Evolutionary conservation across 179 eudicot genomes (phyloP).

Genomic region (Spergularia azorica): DNA sequence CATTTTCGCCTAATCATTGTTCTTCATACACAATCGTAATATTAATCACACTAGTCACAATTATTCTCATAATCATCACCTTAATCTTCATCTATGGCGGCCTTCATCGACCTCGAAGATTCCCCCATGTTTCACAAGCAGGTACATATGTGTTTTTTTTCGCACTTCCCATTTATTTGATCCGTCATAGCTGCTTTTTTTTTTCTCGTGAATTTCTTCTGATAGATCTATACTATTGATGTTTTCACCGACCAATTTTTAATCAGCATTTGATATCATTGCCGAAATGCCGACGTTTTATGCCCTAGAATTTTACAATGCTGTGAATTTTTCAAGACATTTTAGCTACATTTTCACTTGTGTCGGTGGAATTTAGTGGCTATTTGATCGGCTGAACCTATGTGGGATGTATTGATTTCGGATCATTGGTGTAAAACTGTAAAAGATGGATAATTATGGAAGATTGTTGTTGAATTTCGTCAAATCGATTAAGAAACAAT

Average conservation of each 20-base stretch:
- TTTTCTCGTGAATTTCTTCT: neutral
- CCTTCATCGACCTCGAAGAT: slow-evolving; percentile 80
- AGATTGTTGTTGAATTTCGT: neutral
- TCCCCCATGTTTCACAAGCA: slow-evolving; percentile 94
- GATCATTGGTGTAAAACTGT: neutral
- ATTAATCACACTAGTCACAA: neutral
- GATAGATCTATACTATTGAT: slow-evolving; percentile 3
- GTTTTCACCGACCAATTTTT: neutral
- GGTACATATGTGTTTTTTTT: slow-evolving; percentile 33
- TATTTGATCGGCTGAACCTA: neutral
- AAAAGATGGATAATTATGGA: neutral
- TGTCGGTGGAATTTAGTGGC: neutral
- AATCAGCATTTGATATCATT: neutral
- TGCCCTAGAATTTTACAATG: neutral
- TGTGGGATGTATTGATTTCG: neutral
- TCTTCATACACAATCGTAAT: no score
- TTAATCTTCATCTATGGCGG: slow-evolving; percentile 46
- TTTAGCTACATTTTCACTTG: neutral
- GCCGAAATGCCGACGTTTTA: neutral
- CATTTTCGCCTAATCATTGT: no score
- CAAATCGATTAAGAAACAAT: neutral
- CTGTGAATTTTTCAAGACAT: no score
- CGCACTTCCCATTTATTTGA: neutral
- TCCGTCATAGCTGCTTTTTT: neutral
- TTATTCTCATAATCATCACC: neutral